phyloP scores from a whole-genome alignment of 306 rosid genomes.

The Cicer chorassanicum region DNA sequence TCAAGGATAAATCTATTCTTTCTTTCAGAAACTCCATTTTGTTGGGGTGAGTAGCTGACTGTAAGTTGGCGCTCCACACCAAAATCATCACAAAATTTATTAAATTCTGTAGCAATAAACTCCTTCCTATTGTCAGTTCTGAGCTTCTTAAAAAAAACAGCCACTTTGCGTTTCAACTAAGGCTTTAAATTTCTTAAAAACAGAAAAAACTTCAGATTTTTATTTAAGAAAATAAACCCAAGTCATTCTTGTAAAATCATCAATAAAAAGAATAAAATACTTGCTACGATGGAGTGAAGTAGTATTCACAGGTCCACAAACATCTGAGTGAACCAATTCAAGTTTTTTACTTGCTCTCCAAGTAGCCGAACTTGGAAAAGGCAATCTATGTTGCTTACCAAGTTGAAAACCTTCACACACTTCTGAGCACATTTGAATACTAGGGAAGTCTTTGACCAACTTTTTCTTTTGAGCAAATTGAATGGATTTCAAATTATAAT shows the following conservation, averaged over 20 bases:
- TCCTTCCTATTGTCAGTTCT: neutral
- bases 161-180: neutral
- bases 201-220: neutral
- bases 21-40: no score
- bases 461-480: no score
- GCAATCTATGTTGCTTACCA: neutral
- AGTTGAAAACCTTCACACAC: neutral
- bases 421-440: neutral
- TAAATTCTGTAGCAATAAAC: no score
- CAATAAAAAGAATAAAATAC: neutral
- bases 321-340: neutral
- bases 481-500: no score
- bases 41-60: no score
- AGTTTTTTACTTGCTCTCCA: slow-evolving; percentile 13
- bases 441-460: neutral
- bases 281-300: neutral
- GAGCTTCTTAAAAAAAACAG: neutral
- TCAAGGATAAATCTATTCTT: no score
- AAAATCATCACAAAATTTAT: no score
- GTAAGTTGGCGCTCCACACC: no score
- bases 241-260: neutral
- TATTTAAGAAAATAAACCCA: neutral
- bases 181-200: no score
- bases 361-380: neutral
- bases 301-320: neutral